Evolutionary conservation across 2,329 filamentous ascomycete species (phyloP).

Genomic region (Diaporthe nobilis): DNA sequence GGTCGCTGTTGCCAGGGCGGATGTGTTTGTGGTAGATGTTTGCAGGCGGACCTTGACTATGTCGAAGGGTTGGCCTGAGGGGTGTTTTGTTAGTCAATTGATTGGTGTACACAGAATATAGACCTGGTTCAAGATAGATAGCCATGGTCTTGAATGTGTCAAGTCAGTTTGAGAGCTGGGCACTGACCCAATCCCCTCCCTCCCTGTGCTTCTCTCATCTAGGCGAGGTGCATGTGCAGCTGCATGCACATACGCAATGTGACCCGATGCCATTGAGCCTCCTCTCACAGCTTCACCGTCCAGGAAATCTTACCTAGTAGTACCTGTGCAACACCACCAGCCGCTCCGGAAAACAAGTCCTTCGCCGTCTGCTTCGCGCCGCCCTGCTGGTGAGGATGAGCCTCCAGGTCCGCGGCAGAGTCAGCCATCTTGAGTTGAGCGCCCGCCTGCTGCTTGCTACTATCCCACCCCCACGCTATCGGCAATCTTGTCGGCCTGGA

Average conservation of each 20-base stretch:
- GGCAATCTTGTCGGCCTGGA: not conserved
- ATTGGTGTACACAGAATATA: no score
- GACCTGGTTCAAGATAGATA: not conserved
- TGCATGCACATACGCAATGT: not conserved
- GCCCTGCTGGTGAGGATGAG: constrained; percentile 48
- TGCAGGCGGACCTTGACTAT: constrained; percentile 98
- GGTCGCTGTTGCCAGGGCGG: constrained; percentile 83
- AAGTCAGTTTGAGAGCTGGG: not conserved
- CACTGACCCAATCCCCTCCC: constrained; percentile 13
- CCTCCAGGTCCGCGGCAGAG: constrained; percentile 54
- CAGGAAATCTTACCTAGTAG: constrained; percentile 78
- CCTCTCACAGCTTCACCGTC: not conserved
- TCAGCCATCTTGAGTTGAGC: constrained; percentile 51
- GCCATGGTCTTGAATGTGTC: not conserved
- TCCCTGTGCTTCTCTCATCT: not conserved
- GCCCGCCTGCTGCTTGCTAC: constrained; percentile 23
- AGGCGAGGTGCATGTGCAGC: not conserved
- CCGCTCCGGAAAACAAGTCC: constrained; percentile 91
- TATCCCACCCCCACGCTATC: constrained; percentile 33
- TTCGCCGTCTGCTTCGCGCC: constrained; percentile 77
- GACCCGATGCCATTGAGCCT: not conserved
- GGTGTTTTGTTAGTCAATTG: constrained; percentile 23
- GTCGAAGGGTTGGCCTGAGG: constrained; percentile 79
- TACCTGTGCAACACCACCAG: constrained; percentile 93
- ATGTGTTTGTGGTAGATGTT: constrained; percentile 85